phyloP scores from a whole-genome alignment of 2,329 filamentous ascomycete genomes.

The Colletotrichum orbiculare region DNA sequence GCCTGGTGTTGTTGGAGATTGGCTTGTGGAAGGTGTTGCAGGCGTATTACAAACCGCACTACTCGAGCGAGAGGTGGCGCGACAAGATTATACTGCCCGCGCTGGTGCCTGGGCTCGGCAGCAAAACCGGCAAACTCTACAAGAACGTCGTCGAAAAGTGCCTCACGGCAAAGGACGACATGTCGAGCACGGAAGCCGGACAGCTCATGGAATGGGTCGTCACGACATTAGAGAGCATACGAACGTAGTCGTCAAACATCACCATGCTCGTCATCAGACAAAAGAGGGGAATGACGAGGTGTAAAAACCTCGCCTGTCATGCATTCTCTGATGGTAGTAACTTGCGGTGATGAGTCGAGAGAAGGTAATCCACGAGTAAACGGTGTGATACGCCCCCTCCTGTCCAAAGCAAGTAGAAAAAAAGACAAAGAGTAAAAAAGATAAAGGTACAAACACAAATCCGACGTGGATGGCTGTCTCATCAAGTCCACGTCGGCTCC shows the following conservation, averaged over 20 bases:
- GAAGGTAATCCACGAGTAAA: slow-evolving; percentile 37
- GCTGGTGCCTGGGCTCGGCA: slow-evolving; percentile 53
- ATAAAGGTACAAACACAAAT: slow-evolving; percentile 31
- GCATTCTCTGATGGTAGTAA: slow-evolving; percentile 37
- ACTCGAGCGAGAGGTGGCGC: slow-evolving; percentile 54
- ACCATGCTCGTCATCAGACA: too few species aligned
- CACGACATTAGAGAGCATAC: slow-evolving; percentile 51
- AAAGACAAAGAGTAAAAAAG: neutral
- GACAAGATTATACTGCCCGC: slow-evolving; percentile 54
- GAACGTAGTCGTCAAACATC: slow-evolving; percentile 38
- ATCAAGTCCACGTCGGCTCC: slow-evolving; percentile 28
- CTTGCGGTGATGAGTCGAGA: slow-evolving; percentile 35
- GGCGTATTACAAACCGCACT: slow-evolving; percentile 54
- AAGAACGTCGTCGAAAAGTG: slow-evolving; percentile 55
- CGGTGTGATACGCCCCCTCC: slow-evolving; percentile 34
- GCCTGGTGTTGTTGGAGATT: slow-evolving; percentile 62
- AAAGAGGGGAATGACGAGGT: slow-evolving; percentile 12
- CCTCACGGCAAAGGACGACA: slow-evolving; percentile 50
- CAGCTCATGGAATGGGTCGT: slow-evolving; percentile 57
- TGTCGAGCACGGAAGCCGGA: slow-evolving; percentile 49
- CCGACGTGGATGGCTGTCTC: slow-evolving; percentile 7
- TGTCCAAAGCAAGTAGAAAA: slow-evolving; percentile 23
- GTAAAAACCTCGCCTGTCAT: slow-evolving; percentile 22
- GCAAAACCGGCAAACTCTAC: slow-evolving; percentile 54
- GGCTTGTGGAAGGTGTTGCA: slow-evolving; percentile 59